Evolutionary conservation across 768 basidiomycete species (phyloP).

Genomic region (Saitozyma podzolica): DNA sequence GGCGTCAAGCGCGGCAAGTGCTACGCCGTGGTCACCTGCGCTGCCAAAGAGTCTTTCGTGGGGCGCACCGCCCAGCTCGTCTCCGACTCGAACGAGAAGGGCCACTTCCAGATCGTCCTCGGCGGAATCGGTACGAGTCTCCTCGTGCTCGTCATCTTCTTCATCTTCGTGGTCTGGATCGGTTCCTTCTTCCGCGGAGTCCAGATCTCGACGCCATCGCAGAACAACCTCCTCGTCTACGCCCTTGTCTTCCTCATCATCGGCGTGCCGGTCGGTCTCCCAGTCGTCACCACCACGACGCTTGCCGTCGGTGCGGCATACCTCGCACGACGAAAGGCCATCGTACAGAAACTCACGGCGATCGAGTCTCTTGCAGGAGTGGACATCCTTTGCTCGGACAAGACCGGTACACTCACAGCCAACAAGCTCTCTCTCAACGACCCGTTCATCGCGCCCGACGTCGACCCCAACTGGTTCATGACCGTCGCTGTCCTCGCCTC

Average conservation of each 20-base stretch:
- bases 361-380: slow-evolving; percentile 61
- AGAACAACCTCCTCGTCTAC: slow-evolving; percentile 58
- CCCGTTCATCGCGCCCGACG: slow-evolving; percentile 48
- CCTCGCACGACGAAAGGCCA: slow-evolving; percentile 56
- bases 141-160: slow-evolving; percentile 56
- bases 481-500: slow-evolving; percentile 57
- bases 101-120: slow-evolving; percentile 59
- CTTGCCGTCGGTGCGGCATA: slow-evolving; percentile 58
- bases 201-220: slow-evolving; percentile 54
- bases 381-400: slow-evolving; percentile 54
- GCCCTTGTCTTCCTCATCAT: slow-evolving; percentile 57
- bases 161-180: slow-evolving; percentile 57
- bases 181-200: slow-evolving; percentile 56
- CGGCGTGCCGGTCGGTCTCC: slow-evolving; percentile 59
- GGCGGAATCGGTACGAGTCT: slow-evolving; percentile 56
- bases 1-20: slow-evolving; percentile 45
- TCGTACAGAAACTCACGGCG: slow-evolving; percentile 59
- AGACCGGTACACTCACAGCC: slow-evolving; percentile 57
- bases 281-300: slow-evolving; percentile 57
- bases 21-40: slow-evolving; percentile 53
- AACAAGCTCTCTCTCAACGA: slow-evolving; percentile 59
- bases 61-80: slow-evolving; percentile 58
- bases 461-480: slow-evolving; percentile 53
- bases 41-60: slow-evolving; percentile 57
- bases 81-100: slow-evolving; percentile 53